Conservation (phyloP, 352 stramenopile genomes). For the Pythium sp. region DNA sequence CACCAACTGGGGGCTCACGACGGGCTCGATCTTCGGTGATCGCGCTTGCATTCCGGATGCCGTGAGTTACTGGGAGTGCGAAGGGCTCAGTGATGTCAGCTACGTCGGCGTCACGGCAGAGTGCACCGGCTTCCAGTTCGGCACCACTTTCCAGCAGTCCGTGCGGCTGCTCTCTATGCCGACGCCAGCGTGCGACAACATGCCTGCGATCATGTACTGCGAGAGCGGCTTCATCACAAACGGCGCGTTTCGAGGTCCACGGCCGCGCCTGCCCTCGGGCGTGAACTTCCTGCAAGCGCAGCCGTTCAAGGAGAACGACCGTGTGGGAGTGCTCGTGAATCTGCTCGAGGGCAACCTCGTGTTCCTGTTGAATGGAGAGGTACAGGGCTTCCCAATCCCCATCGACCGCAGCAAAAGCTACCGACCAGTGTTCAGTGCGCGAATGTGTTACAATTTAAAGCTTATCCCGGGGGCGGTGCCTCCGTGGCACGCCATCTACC, state of each 20-base stretch:
- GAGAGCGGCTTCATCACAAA: conserved; percentile 65
- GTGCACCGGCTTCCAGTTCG: conserved; percentile 17
- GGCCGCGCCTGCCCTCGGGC: conserved; percentile 35
- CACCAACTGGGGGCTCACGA: conserved; percentile 40
- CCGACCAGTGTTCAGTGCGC: conserved; percentile 56
- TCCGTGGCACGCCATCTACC: conserved; percentile 49
- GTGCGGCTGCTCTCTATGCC: conserved; percentile 45
- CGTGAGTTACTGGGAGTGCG: conserved; percentile 73
- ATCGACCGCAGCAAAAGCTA: conserved; percentile 41
- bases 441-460: conserved; percentile 52
- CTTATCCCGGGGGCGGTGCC: conserved; percentile 33
- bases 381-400: conserved; percentile 40
- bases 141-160: conserved; percentile 37
- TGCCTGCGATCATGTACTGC: conserved; percentile 76
- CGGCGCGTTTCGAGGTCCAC: conserved; percentile 58
- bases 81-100: conserved; percentile 56
- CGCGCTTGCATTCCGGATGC: conserved; percentile 28
- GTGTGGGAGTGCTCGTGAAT: conserved; percentile 57
- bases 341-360: conserved; percentile 48
- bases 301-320: conserved; percentile 47
- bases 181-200: conserved; percentile 55
- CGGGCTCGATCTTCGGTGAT: conserved; percentile 53
- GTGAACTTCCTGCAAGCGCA: conserved; percentile 45
- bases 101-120: conserved; percentile 50
- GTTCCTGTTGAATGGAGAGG: conserved; percentile 45